Conservation (phyloP, 2,329 filamentous ascomycete genomes). For the Cladobotryum mycophilum region DNA sequence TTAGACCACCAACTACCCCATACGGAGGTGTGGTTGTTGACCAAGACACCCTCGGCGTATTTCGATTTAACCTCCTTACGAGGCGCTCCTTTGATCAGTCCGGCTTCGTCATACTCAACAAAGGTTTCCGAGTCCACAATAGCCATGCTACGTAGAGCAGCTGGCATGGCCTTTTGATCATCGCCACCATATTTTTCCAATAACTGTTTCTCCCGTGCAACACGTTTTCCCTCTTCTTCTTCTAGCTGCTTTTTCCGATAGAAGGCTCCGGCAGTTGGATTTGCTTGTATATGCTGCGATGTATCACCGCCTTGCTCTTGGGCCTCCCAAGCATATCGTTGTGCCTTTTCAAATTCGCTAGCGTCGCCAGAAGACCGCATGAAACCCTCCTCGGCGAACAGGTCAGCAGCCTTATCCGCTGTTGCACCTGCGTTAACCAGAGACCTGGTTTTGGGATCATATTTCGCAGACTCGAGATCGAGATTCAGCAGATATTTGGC, state of each 20-base stretch:
- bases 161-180: conserved; percentile 49
- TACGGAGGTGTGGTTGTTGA: conserved; percentile 86
- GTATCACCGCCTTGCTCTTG: conserved; percentile 77
- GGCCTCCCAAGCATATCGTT: conserved; percentile 89
- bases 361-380: conserved; percentile 85
- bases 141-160: conserved; percentile 57
- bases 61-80: conserved; percentile 77
- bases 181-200: conserved; percentile 76
- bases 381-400: conserved; percentile 92
- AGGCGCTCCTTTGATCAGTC: conserved; percentile 80
- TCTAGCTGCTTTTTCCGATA: conserved; percentile 72
- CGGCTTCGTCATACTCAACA: conserved; percentile 89
- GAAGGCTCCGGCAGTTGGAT: conserved; percentile 87
- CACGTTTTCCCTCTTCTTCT: conserved; percentile 63
- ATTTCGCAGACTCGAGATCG: conserved; percentile 92
- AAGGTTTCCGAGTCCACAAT: conserved; percentile 79
- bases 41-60: conserved; percentile 79
- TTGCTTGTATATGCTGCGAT: conserved; percentile 85
- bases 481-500: conserved; percentile 94
- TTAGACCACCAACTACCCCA: conserved; percentile 98
- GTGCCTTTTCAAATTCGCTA: conserved; percentile 83
- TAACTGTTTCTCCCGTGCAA: conserved; percentile 62
- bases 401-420: conserved; percentile 68
- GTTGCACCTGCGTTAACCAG: conserved; percentile 83
- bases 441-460: conserved; percentile 90